These are phyloP conservation scores for Triticum timopheevii DNA, from an alignment of 176 grass and related monocot species.

Conservation along the genomic window DNA sequence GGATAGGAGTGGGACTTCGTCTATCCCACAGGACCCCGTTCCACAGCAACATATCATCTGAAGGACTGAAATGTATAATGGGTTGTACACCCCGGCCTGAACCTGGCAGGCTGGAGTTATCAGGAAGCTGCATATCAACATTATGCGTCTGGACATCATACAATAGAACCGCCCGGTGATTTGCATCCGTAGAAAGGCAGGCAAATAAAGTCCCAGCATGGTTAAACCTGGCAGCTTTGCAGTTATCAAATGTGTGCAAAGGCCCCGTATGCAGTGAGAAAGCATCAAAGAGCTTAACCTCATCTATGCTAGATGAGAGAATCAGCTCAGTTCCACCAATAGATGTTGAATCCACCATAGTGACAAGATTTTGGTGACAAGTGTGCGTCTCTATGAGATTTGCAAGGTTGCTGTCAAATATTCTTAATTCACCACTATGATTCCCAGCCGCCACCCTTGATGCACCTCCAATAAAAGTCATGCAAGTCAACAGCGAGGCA, in stretches of 20 bases:
- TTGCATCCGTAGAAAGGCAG: conserved; percentile 59
- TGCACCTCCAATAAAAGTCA: conserved; percentile 85
- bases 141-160: conserved; percentile 84
- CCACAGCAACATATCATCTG: conserved; percentile 82
- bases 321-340: conserved; percentile 62
- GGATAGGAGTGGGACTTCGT: conserved; percentile 49
- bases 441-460: conserved; percentile 78
- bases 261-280: conserved; percentile 54
- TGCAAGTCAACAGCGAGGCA: conserved; percentile 71
- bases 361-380: conserved; percentile 73
- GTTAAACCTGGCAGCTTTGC: conserved; percentile 86
- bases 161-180: conserved; percentile 59
- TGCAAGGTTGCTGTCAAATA: conserved; percentile 89
- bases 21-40: conserved; percentile 94
- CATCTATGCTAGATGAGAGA: conserved; percentile 72
- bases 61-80: conserved; percentile 95
- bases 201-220: conserved; percentile 75
- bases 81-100: conserved; percentile 53
- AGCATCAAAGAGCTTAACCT: conserved; percentile 87
- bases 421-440: conserved; percentile 77
- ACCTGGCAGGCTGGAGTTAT: conserved; percentile 55
- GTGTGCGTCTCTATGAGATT: conserved; percentile 69
- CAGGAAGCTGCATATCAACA: conserved; percentile 55
- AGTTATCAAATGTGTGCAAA: conserved; percentile 83
- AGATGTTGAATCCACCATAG: conserved; percentile 59